Base-by-base conservation (phyloP, 257 asterid genomes). In the Buddleja alternifolia region DNA sequence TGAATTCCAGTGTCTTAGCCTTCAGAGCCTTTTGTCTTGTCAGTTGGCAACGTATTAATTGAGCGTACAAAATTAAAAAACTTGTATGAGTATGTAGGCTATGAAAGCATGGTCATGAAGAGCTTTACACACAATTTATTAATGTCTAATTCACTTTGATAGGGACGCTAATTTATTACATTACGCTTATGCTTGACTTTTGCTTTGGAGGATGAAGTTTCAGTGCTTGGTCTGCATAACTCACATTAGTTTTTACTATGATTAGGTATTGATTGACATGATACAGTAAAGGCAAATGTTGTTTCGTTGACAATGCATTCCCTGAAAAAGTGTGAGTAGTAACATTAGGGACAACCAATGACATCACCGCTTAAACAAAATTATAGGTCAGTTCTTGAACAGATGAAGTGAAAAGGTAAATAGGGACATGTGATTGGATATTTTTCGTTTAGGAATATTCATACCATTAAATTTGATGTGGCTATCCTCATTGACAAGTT, bases 401-500 rank as follows among this genome's bases (percentile, higher is more conserved):
- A 12, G 5, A 12, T 14, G 7, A 54, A 40, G 0, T 1, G 8
- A 29, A 29, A 29, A 56, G 32, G 61, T 54, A 24, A 42, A 25
- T 42, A n/a, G n/a, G 14, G 42, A 55, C 42, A 21, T 53, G 39
- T 54, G 40, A 54, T 54, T 54, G 15, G 62, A n/a, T n/a, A n/a
- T n/a, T n/a, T n/a, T n/a, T n/a, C n/a, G n/a, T n/a, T n/a, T n/a
- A n/a, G n/a, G n/a, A n/a, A n/a, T n/a, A n/a, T n/a, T n/a, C n/a
- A n/a, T n/a, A n/a, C n/a, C n/a, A n/a, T n/a, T n/a, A n/a, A n/a
- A n/a, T n/a, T n/a, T n/a, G n/a, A n/a, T n/a, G n/a, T n/a, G n/a
- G n/a, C n/a, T 29, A 29, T 29, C 34, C 34, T 29, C 34, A 29
- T 29, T 29, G 34, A 29, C 34, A 29, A 29, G 34, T 29, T 29